Percentiles rank a stretch among this genome's conserved stretches.
phyloP scores from a whole-genome alignment of 2,329 filamentous ascomycete genomes.

The Calonectria pauciramosa region DNA sequence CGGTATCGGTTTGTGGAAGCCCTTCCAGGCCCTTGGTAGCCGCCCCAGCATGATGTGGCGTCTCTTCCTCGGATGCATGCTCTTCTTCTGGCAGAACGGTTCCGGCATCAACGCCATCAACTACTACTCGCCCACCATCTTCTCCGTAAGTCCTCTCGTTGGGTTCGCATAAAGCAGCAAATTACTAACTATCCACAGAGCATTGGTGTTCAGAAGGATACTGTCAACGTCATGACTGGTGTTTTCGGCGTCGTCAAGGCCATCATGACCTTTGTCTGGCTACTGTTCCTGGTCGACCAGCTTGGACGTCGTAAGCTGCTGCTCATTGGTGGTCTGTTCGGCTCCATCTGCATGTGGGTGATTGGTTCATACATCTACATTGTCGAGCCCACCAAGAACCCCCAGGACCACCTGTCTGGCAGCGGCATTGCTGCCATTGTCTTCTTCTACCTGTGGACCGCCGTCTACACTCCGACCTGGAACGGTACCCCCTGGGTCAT shows the following conservation, averaged over 20 bases:
- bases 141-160: slow-evolving; percentile 22
- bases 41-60: slow-evolving; percentile 67
- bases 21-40: slow-evolving; percentile 35
- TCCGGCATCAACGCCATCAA: slow-evolving; percentile 58
- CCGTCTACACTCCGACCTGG: slow-evolving; percentile 70
- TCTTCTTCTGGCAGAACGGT: slow-evolving; percentile 78
- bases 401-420: slow-evolving; percentile 51
- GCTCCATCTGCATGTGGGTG: slow-evolving; percentile 72
- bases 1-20: slow-evolving; percentile 57
- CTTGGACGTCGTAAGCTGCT: slow-evolving; percentile 62
- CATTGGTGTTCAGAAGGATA: slow-evolving; percentile 34
- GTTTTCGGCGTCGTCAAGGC: slow-evolving; percentile 79
- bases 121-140: slow-evolving; percentile 42
- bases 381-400: slow-evolving; percentile 49
- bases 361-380: slow-evolving; percentile 69
- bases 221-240: slow-evolving; percentile 68
- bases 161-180: neutral
- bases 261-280: slow-evolving; percentile 72
- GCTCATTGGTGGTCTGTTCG: slow-evolving; percentile 71
- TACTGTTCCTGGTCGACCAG: slow-evolving; percentile 74
- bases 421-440: slow-evolving; percentile 71
- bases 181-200: slow-evolving; percentile 24
- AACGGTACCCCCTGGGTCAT: slow-evolving; percentile 75
- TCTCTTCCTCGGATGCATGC: slow-evolving; percentile 72
- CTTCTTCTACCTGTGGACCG: slow-evolving; percentile 76